Evolutionary conservation across 345 rosid genomes (phyloP), one percentile per base, ranked within the genome.

Genomic region (Citrus australasica): DNA sequence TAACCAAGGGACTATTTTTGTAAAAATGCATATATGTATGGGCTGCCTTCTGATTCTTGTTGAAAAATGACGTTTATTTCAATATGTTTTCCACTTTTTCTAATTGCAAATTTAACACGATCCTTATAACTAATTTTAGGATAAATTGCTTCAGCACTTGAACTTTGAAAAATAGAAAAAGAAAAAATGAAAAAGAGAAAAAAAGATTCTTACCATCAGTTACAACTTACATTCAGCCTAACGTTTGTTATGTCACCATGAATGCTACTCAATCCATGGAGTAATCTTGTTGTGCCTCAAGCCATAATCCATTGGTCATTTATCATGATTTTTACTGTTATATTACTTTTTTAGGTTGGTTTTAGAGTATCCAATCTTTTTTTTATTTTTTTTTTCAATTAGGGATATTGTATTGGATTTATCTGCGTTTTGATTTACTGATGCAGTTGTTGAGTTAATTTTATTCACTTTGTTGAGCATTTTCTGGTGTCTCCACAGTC

Each of bases 401-500:
- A 51, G 7, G 42, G 40, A 24, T 74, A 30, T 42, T 75, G 30
- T 38, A 63, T 75, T 28, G 22, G 17, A 24, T 33, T 13, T 2
- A 35, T 51, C 42, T 14, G 55, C 22, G 16, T 78, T 21, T 76
- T 19, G 7, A 9, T 80, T 61, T 24, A 10, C 28, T n/a, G 5
- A 28, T 35, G 24, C 64, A 55, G 33, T 53, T 63, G 10, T 56
- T 60, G 60, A 70, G 76, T 61, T 42, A 30, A 65, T 53, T 74
- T 51, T 27, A 72, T 78, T 53, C 17, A 69, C 32, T 65, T 33
- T n/a, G 25, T 42, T 81, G 53, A 64, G 79, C 17, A 14, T 65
- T 59, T 67, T 80, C 19, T 58, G 55, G 42, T 63, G 37, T 33
- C 58, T 48, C 66, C 66, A 73, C 87, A 94, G 98, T 91, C 97